Conservation (phyloP, 23 red algal species). For the Gracilaria caudata region DNA sequence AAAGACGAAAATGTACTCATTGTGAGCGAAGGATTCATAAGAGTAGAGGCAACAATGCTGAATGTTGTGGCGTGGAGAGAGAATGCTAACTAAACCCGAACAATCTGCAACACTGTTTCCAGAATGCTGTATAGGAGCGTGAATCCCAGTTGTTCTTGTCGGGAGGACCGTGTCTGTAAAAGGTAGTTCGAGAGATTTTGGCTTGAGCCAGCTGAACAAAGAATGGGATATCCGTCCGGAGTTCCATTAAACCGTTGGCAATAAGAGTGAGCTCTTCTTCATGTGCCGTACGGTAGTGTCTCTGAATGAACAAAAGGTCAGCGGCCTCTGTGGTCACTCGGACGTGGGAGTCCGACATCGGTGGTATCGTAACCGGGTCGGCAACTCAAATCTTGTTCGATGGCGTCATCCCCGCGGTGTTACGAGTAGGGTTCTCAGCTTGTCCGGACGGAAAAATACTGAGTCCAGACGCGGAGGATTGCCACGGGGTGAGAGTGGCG, state of each 20-base stretch:
- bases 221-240: no score
- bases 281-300: background rate
- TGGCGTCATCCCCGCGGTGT: background rate
- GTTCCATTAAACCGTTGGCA: no score
- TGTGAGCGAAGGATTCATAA: background rate
- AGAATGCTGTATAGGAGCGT: background rate
- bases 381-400: conserved; percentile 33
- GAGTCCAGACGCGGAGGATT: background rate
- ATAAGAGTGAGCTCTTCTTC: no score
- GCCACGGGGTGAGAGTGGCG: background rate
- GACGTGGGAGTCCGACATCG: conserved; percentile 25
- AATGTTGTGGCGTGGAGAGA: background rate
- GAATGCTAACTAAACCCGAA: background rate
- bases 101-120: background rate
- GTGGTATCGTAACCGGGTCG: conserved; percentile 2
- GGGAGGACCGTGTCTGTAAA: background rate
- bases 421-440: no score
- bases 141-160: background rate
- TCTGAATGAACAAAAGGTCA: background rate
- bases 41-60: background rate
- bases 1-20: background rate
- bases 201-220: no score
- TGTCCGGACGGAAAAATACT: background rate
- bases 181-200: no score
- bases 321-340: conserved; percentile 10